Conservation (phyloP, 106 monocot species). For the Allium fistulosum region DNA sequence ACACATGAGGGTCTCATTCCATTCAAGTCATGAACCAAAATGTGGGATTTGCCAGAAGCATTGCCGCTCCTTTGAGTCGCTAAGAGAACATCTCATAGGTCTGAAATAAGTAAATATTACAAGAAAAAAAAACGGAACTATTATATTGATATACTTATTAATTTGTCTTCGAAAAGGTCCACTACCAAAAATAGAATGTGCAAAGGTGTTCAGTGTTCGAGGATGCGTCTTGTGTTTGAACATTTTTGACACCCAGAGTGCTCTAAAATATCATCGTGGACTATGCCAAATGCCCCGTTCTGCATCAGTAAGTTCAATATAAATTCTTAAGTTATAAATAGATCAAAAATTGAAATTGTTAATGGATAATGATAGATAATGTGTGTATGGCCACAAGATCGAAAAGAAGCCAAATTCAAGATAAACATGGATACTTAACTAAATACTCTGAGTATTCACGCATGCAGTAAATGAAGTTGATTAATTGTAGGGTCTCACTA, state of each 20-base stretch:
- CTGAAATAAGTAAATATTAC: not conserved
- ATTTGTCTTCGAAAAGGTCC: slow-evolving; percentile 29
- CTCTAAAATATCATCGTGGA: slow-evolving; percentile 30
- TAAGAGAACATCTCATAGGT: slow-evolving; percentile 89
- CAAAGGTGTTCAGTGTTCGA: slow-evolving; percentile 38
- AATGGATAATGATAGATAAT: not conserved
- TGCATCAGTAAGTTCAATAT: slow-evolving; percentile 11
- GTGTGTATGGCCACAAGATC: not conserved
- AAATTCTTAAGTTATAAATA: not conserved
- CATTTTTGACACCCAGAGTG: slow-evolving; percentile 37
- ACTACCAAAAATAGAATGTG: slow-evolving; percentile 62
- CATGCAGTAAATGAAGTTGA: not conserved
- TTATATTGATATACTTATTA: not conserved
- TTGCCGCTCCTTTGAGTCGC: slow-evolving; percentile 69
- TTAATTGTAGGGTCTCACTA: slow-evolving; percentile 23
- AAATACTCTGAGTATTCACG: no score
- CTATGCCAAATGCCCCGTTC: slow-evolving; percentile 37
- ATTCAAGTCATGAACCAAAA: slow-evolving; percentile 79
- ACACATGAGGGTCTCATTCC: slow-evolving; percentile 75
- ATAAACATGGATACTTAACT: not conserved
- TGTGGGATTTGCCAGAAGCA: slow-evolving; percentile 73
- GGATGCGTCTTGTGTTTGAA: slow-evolving; percentile 65
- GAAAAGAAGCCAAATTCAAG: not conserved
- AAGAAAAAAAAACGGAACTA: not conserved
- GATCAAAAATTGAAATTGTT: not conserved